Evolutionary conservation across 2,329 filamentous ascomycete species (phyloP), one percentile per base, ranked within the genome.

Genomic region (Helminthosporium solani): DNA sequence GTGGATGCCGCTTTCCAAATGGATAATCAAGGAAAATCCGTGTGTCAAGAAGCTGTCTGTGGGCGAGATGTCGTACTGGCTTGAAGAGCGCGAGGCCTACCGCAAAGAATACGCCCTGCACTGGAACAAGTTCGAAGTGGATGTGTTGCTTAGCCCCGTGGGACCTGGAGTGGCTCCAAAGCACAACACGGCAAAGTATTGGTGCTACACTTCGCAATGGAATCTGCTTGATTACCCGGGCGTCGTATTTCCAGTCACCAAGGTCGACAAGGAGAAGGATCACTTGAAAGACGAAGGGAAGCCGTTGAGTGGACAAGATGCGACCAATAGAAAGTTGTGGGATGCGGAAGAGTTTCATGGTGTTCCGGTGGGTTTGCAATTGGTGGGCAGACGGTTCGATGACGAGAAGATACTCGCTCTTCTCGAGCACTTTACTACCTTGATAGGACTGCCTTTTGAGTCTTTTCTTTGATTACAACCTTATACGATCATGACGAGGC

Each of bases 171-270:
- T 73, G 2, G 80, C 80, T n/a, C 79, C 75, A 2, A 67, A 78
- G 50, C 74, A 82, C 51, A 64, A 81, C 52, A 67, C 73, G 48
- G 58, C 85, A 61, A 73, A 66, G 30, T 81, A 80, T 53, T 88
- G 83, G 83, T 78, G 77, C 1, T 88, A 88, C 54, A 86, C 83
- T 0, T 71, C 77, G 0, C 78, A 83, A 50, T 88, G 84, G 83
- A 88, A 88, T 60, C 57, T 87, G 33, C 75, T 88, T 1, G 84
- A 88, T 62, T 86, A 86, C 62, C 82, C 85, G 0, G 78, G 75
- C 8, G 64, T 79, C 2, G 75, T 82, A 0, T 85, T 88, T 58
- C 85, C 85, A 0, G 80, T 69, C 1, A 58, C 47, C 2, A 62
- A 58, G 38, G 73, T 76, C 1, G 71, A 78, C 43, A 70, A 70